A percentile compares a stretch with the other conserved stretches of the same genome.
Conservation (phyloP, 73 alveolate species). For the Uronychia binucleata region DNA sequence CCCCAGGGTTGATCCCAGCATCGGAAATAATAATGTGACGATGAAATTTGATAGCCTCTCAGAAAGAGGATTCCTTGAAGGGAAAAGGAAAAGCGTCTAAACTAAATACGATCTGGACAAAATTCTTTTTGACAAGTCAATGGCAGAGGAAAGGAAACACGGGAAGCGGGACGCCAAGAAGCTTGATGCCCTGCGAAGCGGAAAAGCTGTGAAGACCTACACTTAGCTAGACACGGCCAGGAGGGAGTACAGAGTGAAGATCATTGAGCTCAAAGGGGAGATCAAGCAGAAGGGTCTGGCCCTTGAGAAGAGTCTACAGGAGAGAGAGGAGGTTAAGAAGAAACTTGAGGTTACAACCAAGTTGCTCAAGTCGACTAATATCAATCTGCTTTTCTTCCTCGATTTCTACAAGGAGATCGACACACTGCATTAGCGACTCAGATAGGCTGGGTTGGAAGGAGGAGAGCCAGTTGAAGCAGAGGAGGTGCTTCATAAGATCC, state of each 20-base stretch:
- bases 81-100: neutral
- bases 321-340: neutral
- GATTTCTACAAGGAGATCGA: neutral
- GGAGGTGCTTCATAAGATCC: neutral
- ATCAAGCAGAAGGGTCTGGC: neutral
- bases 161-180: neutral
- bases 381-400: neutral
- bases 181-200: no score
- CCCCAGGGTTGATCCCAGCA: neutral
- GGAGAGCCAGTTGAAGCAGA: neutral
- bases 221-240: neutral
- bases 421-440: neutral
- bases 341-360: neutral
- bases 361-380: neutral
- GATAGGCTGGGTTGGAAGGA: neutral
- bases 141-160: neutral
- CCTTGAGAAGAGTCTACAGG: neutral
- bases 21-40: neutral
- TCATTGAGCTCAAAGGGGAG: neutral
- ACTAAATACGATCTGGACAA: neutral
- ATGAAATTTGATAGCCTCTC: neutral
- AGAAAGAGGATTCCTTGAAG: neutral
- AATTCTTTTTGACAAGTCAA: neutral
- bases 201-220: neutral
- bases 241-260: neutral